Percentiles rank a stretch among this genome's conserved stretches.
phyloP scores from a whole-genome alignment of 2,329 filamentous ascomycete species.

The Amphichorda felina region DNA sequence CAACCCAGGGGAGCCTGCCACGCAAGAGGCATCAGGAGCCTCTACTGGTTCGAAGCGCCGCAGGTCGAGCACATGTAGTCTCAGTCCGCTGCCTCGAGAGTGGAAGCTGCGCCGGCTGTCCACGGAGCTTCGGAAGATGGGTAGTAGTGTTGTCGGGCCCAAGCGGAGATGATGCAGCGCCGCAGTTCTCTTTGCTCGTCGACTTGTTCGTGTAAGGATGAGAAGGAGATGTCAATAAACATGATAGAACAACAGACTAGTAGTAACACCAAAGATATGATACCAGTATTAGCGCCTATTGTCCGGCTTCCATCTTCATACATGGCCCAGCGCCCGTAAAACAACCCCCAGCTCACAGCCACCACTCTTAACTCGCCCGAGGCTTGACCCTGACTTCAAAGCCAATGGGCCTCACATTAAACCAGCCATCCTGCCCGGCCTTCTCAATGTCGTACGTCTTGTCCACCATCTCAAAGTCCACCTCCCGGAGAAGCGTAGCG shows the following conservation, averaged over 20 bases:
- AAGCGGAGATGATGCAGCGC: too few species aligned
- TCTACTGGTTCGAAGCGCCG: neutral
- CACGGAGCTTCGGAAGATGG: neutral
- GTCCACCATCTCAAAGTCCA: slow-evolving; percentile 33
- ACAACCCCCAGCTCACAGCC: too few species aligned
- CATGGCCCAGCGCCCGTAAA: too few species aligned
- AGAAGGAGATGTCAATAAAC: too few species aligned
- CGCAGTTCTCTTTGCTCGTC: too few species aligned
- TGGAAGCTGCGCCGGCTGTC: neutral
- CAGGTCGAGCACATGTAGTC: neutral
- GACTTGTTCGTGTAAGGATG: too few species aligned
- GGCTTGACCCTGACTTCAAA: slow-evolving; percentile 30
- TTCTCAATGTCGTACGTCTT: slow-evolving; percentile 25
- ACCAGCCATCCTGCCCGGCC: slow-evolving; percentile 30
- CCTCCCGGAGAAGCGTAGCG: slow-evolving; percentile 27
- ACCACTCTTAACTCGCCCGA: slow-evolving; percentile 11
- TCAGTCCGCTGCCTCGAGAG: neutral
- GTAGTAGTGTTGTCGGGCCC: neutral
- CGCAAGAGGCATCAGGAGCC: too few species aligned
- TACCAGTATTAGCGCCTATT: too few species aligned
- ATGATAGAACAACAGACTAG: too few species aligned
- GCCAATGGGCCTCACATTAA: slow-evolving; percentile 35
- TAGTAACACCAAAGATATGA: too few species aligned
- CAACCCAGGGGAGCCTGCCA: too few species aligned
- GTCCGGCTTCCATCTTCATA: too few species aligned